A percentile compares a stretch with the other conserved stretches of the same genome.
Conservation (phyloP, 2,329 filamentous ascomycete genomes). For the Tolypocladium sp. region DNA sequence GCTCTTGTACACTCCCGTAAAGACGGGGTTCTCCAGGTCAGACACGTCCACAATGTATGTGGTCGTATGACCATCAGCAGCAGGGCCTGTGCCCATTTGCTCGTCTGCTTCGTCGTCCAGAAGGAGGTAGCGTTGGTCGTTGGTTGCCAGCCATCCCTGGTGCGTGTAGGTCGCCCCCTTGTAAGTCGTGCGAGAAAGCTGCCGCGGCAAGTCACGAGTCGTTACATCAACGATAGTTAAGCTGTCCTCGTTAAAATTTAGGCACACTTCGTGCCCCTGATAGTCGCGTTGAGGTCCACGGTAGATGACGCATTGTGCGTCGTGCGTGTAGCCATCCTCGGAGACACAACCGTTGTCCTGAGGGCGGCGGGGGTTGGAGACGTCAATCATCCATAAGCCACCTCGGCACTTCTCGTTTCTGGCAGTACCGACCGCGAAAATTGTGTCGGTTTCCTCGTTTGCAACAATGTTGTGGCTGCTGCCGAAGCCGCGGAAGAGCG, state of each 20-base stretch:
- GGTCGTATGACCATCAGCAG: constrained; percentile 25
- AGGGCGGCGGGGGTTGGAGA: constrained; percentile 40
- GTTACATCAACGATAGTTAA: constrained; percentile 34
- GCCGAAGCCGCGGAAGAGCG: constrained; percentile 26
- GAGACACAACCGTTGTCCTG: constrained; percentile 38
- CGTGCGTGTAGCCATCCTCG: constrained; percentile 42
- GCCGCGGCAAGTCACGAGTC: constrained; percentile 31
- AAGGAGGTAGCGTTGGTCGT: constrained; percentile 28
- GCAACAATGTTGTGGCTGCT: constrained; percentile 44
- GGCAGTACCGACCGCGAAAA: constrained; percentile 31
- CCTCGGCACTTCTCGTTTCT: constrained; percentile 31
- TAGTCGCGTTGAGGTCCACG: constrained; percentile 36
- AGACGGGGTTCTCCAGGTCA: constrained; percentile 24
- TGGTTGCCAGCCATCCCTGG: constrained; percentile 42
- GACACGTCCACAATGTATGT: constrained; percentile 39
- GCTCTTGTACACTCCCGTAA: constrained; percentile 29
- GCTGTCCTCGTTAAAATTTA: constrained; percentile 14
- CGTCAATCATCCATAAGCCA: constrained; percentile 46
- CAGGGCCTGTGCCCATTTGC: constrained; percentile 26
- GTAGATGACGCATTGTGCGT: constrained; percentile 43
- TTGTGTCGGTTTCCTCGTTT: constrained; percentile 34
- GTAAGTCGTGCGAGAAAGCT: constrained; percentile 44
- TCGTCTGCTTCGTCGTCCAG: constrained; percentile 43
- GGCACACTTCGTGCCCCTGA: constrained; percentile 20
- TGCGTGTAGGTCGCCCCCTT: constrained; percentile 45